Base-by-base conservation (phyloP, 1,284 basidiomycete genomes). In the Fomitiporia mediterranea region DNA sequence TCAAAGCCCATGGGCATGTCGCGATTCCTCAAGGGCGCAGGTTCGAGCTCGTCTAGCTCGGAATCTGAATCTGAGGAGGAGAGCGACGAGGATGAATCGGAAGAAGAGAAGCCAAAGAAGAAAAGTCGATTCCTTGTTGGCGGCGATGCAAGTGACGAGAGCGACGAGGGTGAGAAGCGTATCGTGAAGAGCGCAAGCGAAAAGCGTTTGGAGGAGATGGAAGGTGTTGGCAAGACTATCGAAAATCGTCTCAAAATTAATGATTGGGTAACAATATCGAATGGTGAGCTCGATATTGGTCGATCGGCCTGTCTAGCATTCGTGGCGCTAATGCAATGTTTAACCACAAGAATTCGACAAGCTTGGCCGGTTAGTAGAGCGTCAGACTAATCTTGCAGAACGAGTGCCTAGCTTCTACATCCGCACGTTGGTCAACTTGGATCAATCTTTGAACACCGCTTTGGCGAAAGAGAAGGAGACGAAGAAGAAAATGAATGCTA, bases 401-500 rank as follows among this genome's bases (percentile, higher is more conserved):
- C 86, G 90, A 49, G 82, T 97, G 53, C 94, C 97, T 25, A 82
- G 91, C 8, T 84, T 91, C 66, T 99, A 89, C 76, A 78, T 98
- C 66, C 84, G 84, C 65, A 84, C 86, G 28, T 77, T 99, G 49
- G 70, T 81, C 56, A 82, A 77, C 62, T 83, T 99, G 49, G 95
- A 99, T 65, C 72, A 77, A 42, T 85, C 87, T 42, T 76, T 98
- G 64, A 89, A 82, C 63, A 74, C 74, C 37, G 86, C 93, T 2
- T 72, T 92, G 44, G 79, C 87, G 23, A 89, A 89, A 68, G 94
- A 96, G 71, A 96, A 96, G 72, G 85, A 94, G 61, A 82, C 57
- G 28, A 87, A 88, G 73, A 98, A 98, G 76, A 99, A 98, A 78
- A 94, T 97, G 89, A 96, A 96, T 65, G 91, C 94, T 1, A 89